Conservation (phyloP, 2,329 filamentous ascomycete genomes). For the Penicillium carneum region DNA sequence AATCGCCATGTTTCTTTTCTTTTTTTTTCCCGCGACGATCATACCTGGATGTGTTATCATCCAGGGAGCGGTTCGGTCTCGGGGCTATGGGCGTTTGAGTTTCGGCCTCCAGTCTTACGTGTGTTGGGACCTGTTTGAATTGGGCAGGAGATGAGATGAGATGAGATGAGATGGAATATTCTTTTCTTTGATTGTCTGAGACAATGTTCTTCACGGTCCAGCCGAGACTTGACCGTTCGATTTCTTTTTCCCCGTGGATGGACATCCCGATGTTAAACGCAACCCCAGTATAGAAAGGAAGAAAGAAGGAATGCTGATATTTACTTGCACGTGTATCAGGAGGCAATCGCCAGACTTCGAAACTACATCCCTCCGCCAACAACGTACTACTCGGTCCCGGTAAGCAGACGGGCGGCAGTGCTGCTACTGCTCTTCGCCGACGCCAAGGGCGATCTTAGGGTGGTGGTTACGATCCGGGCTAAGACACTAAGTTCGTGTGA, state of each 20-base stretch:
- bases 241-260: slow-evolving; percentile 27
- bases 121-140: neutral
- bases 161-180: slow-evolving; percentile 13
- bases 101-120: slow-evolving; percentile 13
- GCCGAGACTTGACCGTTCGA: neutral
- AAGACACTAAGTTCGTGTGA: slow-evolving; percentile 65
- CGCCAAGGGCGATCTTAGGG: slow-evolving; percentile 74
- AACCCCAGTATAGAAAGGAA: slow-evolving; percentile 6
- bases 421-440: slow-evolving; percentile 89
- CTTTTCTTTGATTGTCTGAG: neutral
- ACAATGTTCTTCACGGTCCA: neutral
- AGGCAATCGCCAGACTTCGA: slow-evolving; percentile 64
- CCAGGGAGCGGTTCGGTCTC: neutral
- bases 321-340: slow-evolving; percentile 36
- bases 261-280: slow-evolving; percentile 33
- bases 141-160: neutral
- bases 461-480: slow-evolving; percentile 69
- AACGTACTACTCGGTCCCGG: slow-evolving; percentile 63
- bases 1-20: slow-evolving; percentile 7
- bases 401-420: slow-evolving; percentile 79
- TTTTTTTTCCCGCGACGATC: neutral
- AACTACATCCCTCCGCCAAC: slow-evolving; percentile 65
- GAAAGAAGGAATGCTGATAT: neutral
- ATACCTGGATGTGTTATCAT: neutral
- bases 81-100: slow-evolving; percentile 10